phyloP scores from a whole-genome alignment of 2,329 filamentous ascomycete genomes.

The Colletotrichum melonis region DNA sequence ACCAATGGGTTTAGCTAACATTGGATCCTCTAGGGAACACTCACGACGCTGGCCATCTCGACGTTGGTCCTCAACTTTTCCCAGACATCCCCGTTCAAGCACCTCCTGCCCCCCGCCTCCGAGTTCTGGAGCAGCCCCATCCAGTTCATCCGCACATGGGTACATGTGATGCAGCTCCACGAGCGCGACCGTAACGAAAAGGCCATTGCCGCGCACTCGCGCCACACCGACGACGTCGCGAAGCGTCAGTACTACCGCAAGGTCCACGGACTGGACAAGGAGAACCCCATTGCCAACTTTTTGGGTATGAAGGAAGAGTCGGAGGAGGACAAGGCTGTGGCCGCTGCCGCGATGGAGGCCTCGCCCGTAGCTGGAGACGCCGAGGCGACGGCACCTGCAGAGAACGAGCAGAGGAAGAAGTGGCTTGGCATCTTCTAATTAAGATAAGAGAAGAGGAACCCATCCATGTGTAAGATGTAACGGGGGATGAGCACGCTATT shows the following conservation, averaged over 20 bases:
- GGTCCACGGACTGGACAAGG: slow-evolving; percentile 82
- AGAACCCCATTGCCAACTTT: slow-evolving; percentile 63
- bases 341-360: slow-evolving; percentile 43
- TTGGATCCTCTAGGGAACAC: slow-evolving; percentile 63
- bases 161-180: slow-evolving; percentile 82
- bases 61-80: slow-evolving; percentile 86
- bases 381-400: slow-evolving; percentile 32
- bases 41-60: slow-evolving; percentile 75
- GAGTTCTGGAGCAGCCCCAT: slow-evolving; percentile 78
- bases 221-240: slow-evolving; percentile 84
- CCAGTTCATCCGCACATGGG: slow-evolving; percentile 70
- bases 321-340: slow-evolving; percentile 45
- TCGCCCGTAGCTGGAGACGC: slow-evolving; percentile 18
- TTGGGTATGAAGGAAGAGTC: slow-evolving; percentile 49
- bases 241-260: slow-evolving; percentile 89
- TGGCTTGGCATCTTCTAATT: slow-evolving; percentile 84
- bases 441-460: slow-evolving; percentile 22
- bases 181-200: slow-evolving; percentile 76
- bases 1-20: neutral
- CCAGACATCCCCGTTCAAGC: slow-evolving; percentile 79
- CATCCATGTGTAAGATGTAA: neutral
- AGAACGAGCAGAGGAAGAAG: slow-evolving; percentile 68
- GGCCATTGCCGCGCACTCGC: slow-evolving; percentile 77
- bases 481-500: neutral
- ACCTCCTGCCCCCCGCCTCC: slow-evolving; percentile 79